Base-by-base conservation (phyloP, 257 asterid genomes). In the Lantana camara region DNA sequence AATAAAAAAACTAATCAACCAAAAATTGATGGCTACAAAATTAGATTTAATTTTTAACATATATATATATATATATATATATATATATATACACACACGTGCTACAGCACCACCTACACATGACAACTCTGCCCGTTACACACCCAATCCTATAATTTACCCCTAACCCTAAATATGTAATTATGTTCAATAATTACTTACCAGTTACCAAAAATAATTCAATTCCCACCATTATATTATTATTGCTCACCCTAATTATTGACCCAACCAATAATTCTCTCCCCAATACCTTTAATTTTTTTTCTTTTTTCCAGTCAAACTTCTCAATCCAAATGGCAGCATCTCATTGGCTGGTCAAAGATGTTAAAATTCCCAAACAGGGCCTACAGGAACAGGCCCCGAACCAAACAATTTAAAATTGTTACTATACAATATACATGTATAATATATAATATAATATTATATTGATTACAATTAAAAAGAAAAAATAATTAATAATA, bases 301-400 rank as follows among this genome's bases (percentile, higher is more conserved):
- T 23, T 60, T n/a, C n/a, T 75, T 66, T 20, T 27, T 11, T 10
- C 20, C 50, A 42, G 74, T 71, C 77, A 71, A 76, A 34, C 47
- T 4, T 29, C 4, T 0, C 1, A 4, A 0, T 53, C 75, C 69
- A 77, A 35, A 37, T 72, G 82, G 67, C 78, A 32, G 13, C n/a
- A 0, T 30, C 23, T 35, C 14, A 72, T 60, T 77, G 69, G 82
- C 21, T 10, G 9, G 82, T 77, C 78, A 77, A 77, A 63, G 58
- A 14, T 40, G 27, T 40, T 49, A 29, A 70, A 70, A 52, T 60
- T 29, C 74, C 61, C 6, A 60, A 64, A 50, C 29, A 45, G 60
- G 60, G 54, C 66, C 66, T 51, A 64, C 60, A 29, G 20, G 5
- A 14, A n/a, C 24, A 52, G 53, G 58, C 42, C 66, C n/a, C 55